phyloP scores from a whole-genome alignment of 305 asterid species.

The Fraxinus albicans region DNA sequence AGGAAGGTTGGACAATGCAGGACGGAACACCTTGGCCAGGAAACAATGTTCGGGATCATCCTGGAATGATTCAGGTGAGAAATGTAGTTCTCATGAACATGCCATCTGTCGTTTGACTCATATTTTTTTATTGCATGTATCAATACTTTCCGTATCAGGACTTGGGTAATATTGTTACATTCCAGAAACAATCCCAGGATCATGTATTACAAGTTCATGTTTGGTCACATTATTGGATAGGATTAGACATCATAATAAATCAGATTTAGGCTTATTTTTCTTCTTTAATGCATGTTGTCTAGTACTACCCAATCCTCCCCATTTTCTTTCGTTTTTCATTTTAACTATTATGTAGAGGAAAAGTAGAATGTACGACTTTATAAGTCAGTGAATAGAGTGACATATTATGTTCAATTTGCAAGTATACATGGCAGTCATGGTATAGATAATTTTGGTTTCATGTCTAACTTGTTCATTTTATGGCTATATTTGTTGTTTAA shows the following conservation, averaged over 20 bases:
- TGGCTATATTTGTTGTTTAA: neutral
- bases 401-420: neutral
- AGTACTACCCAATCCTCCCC: neutral
- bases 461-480: neutral
- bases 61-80: conserved; percentile 94
- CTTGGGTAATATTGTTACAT: neutral
- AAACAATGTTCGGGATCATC: conserved; percentile 84
- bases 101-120: conserved; percentile 5
- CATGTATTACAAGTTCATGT: neutral
- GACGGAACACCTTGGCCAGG: conserved; percentile 98
- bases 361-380: neutral
- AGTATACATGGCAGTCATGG: neutral
- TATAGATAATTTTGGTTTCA: neutral
- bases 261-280: neutral
- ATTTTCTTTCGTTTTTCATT: neutral
- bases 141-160: neutral
- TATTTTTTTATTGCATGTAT: neutral
- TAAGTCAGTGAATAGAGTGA: neutral
- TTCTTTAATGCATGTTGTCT: neutral
- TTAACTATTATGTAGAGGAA: neutral
- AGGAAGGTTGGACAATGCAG: conserved; percentile 94
- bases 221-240: neutral
- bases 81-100: neutral
- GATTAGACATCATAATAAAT: neutral
- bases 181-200: neutral